Base-by-base conservation (phyloP, 192 early-diverging fungal species). In the Geranomyces variabilis region DNA sequence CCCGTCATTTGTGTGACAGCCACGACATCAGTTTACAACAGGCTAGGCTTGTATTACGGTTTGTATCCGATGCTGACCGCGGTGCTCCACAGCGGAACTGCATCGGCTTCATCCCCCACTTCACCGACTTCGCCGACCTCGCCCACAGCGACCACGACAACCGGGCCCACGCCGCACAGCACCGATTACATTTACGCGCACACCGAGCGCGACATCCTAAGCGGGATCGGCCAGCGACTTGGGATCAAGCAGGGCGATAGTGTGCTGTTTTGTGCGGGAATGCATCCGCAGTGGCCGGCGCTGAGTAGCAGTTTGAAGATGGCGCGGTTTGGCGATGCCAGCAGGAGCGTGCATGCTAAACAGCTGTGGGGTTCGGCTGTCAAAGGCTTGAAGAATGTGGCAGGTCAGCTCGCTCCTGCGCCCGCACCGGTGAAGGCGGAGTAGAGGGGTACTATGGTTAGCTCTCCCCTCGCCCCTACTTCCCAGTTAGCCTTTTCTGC, bases 1-100 rank as follows among this genome's bases (percentile, higher is more conserved):
- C 75, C 77, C 24, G 71, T 87, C 36, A 74, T 87, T 21, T 83
- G 83, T 19, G 70, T 86, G 49, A 86, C 84, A 31, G 63, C 81
- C 26, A 83, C 69, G 1, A 34, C 31, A 14, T 77, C 76, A 33
- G 71, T 85, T 36, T 79, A 71, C 30, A 71, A 81, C 36, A 73
- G 82, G 29, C 49, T 85, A 17, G 62, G 71, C 29, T 65, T 83
- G 30, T 33, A 75, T 43, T 84, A 75, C 47, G 79, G 81, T 12
- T 63, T 86, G 19, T 70, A 76, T 70, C 79, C 82, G 19, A 65
- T 80, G 29, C 65, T 83, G 7, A 81, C 76, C 4, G 60, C 59
- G 53, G 77, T 70, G 21, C 49, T 77, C 24, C 61, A 53, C 45
- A 14, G 64, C 69, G 45, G 55, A 7, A 15, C 30, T 31, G 36